Percentiles rank a stretch among this genome's conserved stretches.
Conservation (phyloP, 768 basidiomycete species). For the Aureoboletus auriporus region DNA sequence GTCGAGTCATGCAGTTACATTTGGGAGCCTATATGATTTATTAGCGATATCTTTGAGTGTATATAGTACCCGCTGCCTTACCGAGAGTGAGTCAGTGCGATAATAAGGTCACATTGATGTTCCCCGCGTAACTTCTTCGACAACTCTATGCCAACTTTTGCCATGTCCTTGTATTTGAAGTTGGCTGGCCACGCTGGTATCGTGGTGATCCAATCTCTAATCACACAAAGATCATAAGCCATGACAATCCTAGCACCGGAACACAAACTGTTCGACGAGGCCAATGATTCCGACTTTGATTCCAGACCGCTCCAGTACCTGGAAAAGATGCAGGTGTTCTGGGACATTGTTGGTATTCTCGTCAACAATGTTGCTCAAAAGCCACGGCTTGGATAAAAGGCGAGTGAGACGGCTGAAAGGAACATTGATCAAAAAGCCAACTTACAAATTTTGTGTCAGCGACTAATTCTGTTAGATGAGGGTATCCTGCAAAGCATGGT, state of each 20-base stretch:
- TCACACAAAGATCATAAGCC: not conserved
- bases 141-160: slow-evolving; percentile 62
- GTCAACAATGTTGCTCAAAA: slow-evolving; percentile 85
- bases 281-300: slow-evolving; percentile 79
- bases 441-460: slow-evolving; percentile 71
- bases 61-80: slow-evolving; percentile 25
- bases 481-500: slow-evolving; percentile 43
- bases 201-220: slow-evolving; percentile 85
- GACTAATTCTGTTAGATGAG: slow-evolving; percentile 63
- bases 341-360: slow-evolving; percentile 60
- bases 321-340: slow-evolving; percentile 53
- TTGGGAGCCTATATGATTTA: slow-evolving; percentile 21
- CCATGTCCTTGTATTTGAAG: slow-evolving; percentile 77
- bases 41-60: slow-evolving; percentile 3
- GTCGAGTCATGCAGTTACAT: slow-evolving; percentile 17
- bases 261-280: slow-evolving; percentile 73
- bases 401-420: not conserved
- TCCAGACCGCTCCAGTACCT: slow-evolving; percentile 66
- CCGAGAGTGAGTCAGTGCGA: slow-evolving; percentile 85
- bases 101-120: slow-evolving; percentile 72
- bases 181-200: slow-evolving; percentile 81
- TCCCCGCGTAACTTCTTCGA: slow-evolving; percentile 70
- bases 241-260: not conserved
- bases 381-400: slow-evolving; percentile 64
- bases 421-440: slow-evolving; percentile 2